Conservation (phyloP, 2,329 filamentous ascomycete genomes). For the Penicillium sp. region DNA sequence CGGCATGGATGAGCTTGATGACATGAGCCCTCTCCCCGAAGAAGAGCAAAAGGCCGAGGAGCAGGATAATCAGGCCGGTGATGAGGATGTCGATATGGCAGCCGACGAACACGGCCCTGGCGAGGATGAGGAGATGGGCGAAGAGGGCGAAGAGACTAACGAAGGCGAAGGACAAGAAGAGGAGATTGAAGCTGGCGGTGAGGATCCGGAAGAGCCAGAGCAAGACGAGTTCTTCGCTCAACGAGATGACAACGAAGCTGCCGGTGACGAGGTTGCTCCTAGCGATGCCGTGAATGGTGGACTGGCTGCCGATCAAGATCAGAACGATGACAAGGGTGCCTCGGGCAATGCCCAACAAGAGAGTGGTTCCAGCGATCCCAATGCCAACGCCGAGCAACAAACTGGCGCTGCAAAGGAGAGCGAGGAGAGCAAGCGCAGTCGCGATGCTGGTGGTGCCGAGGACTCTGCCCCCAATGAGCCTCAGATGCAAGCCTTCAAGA, state of each 20-base stretch:
- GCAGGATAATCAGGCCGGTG: constrained; percentile 34
- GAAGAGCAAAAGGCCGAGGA: constrained; percentile 42
- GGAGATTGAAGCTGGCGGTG: constrained; percentile 43
- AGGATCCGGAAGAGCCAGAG: constrained; percentile 58
- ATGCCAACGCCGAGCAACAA: constrained; percentile 52
- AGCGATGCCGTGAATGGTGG: constrained; percentile 48
- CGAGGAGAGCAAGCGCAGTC: constrained; percentile 43
- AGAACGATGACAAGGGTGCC: constrained; percentile 52
- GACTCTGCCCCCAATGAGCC: constrained; percentile 43
- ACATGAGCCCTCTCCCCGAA: constrained; percentile 44
- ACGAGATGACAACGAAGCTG: constrained; percentile 55
- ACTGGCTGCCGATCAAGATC: constrained; percentile 45
- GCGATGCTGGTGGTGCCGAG: constrained; percentile 43
- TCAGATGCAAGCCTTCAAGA: constrained; percentile 79
- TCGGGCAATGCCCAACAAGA: constrained; percentile 48
- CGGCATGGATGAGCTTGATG: constrained; percentile 53
- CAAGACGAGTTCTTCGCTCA: constrained; percentile 51
- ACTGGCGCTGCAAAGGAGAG: constrained; percentile 47
- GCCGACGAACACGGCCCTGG: constrained; percentile 38
- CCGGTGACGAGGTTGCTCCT: constrained; percentile 57
- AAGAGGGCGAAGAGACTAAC: constrained; percentile 48
- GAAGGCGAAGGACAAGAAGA: constrained; percentile 54
- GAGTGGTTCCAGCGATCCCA: constrained; percentile 49
- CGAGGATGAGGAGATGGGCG: constrained; percentile 48
- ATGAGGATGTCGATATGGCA: constrained; percentile 36